A percentile compares a stretch with the other conserved stretches of the same genome.
These are phyloP conservation scores for Calonectria honghensis DNA, from an alignment of 2,329 filamentous ascomycete species.

Conservation along the genomic window DNA sequence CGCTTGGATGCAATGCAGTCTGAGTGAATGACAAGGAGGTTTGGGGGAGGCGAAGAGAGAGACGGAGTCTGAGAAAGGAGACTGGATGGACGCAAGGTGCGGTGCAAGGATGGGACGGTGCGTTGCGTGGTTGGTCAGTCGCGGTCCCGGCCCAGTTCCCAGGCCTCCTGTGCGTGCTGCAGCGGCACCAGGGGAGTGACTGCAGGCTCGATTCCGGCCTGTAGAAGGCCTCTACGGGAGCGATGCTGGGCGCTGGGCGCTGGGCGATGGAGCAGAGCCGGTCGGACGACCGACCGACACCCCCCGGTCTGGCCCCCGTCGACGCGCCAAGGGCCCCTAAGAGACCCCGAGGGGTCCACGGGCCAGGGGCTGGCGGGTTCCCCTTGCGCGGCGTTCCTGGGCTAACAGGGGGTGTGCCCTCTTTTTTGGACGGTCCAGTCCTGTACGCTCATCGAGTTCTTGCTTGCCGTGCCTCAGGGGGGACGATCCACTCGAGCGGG, in stretches of 20 bases:
- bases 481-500: conserved; percentile 27
- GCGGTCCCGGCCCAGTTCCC: conserved; percentile 6
- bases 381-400: conserved; percentile 35
- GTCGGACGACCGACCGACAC: conserved; percentile 48
- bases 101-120: conserved; percentile 45
- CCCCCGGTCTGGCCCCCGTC: conserved; percentile 30
- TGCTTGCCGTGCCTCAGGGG: conserved; percentile 29
- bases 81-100: conserved; percentile 43
- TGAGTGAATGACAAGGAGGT: conserved; percentile 39
- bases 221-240: background rate
- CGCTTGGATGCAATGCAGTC: conserved; percentile 49
- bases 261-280: background rate
- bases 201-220: conserved; percentile 1
- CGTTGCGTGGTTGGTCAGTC: conserved; percentile 29
- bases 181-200: conserved; percentile 16
- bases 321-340: background rate
- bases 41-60: conserved; percentile 29
- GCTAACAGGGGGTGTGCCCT: conserved; percentile 2
- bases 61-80: conserved; percentile 44
- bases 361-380: conserved; percentile 29
- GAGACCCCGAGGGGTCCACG: conserved; percentile 28
- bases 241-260: background rate
- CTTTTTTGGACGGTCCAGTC: conserved; percentile 11
- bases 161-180: conserved; percentile 25
- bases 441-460: background rate